Evolutionary conservation across 208 protist species (phyloP).

Genomic region (Acanthamoeba sp.): DNA sequence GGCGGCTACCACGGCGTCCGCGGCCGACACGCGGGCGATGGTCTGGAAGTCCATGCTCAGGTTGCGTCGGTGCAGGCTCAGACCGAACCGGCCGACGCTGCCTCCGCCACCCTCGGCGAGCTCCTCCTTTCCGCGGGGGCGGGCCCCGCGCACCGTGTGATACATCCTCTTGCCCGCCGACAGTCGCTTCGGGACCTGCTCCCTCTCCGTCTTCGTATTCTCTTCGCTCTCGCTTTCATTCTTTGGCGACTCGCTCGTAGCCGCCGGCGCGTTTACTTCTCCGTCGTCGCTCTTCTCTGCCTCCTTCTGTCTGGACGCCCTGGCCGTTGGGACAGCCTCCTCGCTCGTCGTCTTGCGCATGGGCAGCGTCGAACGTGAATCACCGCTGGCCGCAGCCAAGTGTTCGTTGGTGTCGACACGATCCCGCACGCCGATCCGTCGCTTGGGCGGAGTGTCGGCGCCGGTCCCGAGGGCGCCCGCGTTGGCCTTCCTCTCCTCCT

Average conservation of each 20-base stretch:
- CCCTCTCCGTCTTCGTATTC: background rate
- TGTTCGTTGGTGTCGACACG: background rate
- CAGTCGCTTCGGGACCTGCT: background rate
- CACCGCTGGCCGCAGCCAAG: background rate
- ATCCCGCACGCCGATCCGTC: constrained; percentile 12
- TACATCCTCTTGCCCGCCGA: constrained; percentile 10
- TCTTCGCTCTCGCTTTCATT: background rate
- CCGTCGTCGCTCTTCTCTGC: background rate
- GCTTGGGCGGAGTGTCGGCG: background rate
- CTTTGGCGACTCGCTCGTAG: background rate
- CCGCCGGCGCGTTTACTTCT: background rate
- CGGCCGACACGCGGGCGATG: background rate
- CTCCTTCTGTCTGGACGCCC: background rate
- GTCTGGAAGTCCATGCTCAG: constrained; percentile 28
- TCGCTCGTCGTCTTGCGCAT: constrained; percentile 17
- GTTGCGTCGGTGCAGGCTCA: constrained; percentile 29
- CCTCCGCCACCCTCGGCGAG: background rate
- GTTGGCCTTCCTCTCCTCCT: constrained; percentile 10
- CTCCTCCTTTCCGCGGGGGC: background rate
- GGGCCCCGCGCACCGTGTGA: background rate
- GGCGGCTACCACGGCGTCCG: too few species aligned
- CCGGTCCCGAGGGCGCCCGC: background rate
- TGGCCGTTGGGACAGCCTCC: background rate
- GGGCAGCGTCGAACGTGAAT: background rate
- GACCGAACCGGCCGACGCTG: background rate